Conservation (phyloP, 768 basidiomycete genomes). For the Calocybe indica region DNA sequence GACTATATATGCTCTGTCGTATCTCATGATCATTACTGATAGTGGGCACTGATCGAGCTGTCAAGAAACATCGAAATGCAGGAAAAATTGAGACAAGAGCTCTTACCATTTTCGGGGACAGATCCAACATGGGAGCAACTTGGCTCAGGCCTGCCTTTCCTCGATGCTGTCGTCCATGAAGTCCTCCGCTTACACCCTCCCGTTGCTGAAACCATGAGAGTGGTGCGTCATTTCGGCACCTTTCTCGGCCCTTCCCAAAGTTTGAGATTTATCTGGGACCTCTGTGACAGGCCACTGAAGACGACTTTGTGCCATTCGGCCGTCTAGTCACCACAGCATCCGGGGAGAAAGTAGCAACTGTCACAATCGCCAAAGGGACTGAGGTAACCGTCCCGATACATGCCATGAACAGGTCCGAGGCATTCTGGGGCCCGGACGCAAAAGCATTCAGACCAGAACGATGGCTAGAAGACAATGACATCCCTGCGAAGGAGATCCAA, state of each 20-base stretch:
- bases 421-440: slow-evolving; percentile 57
- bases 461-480: slow-evolving; percentile 41
- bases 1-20: slow-evolving; percentile 17
- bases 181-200: slow-evolving; percentile 39
- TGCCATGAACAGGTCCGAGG: slow-evolving; percentile 43
- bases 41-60: slow-evolving; percentile 60
- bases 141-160: slow-evolving; percentile 42
- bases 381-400: slow-evolving; percentile 34
- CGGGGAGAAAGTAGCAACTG: slow-evolving; percentile 29
- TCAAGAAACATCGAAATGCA: slow-evolving; percentile 38
- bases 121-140: slow-evolving; percentile 56
- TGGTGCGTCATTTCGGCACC: slow-evolving; percentile 22
- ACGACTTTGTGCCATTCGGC: slow-evolving; percentile 56
- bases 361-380: slow-evolving; percentile 44
- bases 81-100: slow-evolving; percentile 41
- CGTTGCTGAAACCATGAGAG: slow-evolving; percentile 25
- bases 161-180: slow-evolving; percentile 47
- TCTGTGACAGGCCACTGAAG: slow-evolving; percentile 33
- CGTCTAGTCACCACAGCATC: slow-evolving; percentile 37
- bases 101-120: slow-evolving; percentile 28
- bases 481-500: slow-evolving; percentile 32
- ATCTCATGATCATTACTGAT: not conserved
- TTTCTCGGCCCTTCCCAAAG: not conserved
- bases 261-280: not conserved
- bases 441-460: slow-evolving; percentile 57